Evolutionary conservation across 2,329 filamentous ascomycete genomes (phyloP).

Genomic region (Calonectria pauciramosa): DNA sequence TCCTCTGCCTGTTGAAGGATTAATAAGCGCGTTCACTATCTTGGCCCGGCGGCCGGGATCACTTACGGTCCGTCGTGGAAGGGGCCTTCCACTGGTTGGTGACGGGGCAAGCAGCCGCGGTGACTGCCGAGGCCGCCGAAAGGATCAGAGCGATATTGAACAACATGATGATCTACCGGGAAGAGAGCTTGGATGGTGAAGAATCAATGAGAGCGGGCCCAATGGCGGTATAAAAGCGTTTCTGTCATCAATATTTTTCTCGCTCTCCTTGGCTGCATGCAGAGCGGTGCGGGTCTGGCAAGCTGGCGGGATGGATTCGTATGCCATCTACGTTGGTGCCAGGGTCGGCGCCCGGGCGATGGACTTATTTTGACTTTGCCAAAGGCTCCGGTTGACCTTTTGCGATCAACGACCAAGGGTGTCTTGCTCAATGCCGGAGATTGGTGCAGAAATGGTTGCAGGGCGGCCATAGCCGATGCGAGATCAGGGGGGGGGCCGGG

Average conservation of each 20-base stretch:
- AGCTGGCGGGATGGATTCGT: not conserved
- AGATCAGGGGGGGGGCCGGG: conserved; percentile 14
- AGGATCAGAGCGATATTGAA: conserved; percentile 32
- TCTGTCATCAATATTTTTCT: not conserved
- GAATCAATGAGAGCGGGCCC: not conserved
- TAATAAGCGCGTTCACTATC: not conserved
- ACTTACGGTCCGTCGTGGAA: conserved; percentile 31
- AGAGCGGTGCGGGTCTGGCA: not conserved
- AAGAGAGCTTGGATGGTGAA: not conserved
- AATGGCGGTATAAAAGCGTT: conserved; percentile 10
- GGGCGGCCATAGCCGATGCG: conserved; percentile 5
- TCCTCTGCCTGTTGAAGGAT: conserved; percentile 24
- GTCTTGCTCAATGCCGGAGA: not conserved
- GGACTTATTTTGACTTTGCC: conserved; percentile 6
- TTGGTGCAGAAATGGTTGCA: conserved; percentile 26
- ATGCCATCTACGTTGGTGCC: not conserved
- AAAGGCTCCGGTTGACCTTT: not conserved
- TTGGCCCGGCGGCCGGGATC: too few species aligned
- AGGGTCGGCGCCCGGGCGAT: conserved; percentile 7
- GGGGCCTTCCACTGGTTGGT: conserved; percentile 36
- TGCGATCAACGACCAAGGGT: not conserved
- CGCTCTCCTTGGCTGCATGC: not conserved
- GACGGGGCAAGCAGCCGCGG: conserved; percentile 29
- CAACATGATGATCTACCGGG: conserved; percentile 14
- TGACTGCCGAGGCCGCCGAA: conserved; percentile 27